Evolutionary conservation across 768 basidiomycete species (phyloP), one percentile per base, ranked within the genome.

Genomic region (Pleurotus giganteus): DNA sequence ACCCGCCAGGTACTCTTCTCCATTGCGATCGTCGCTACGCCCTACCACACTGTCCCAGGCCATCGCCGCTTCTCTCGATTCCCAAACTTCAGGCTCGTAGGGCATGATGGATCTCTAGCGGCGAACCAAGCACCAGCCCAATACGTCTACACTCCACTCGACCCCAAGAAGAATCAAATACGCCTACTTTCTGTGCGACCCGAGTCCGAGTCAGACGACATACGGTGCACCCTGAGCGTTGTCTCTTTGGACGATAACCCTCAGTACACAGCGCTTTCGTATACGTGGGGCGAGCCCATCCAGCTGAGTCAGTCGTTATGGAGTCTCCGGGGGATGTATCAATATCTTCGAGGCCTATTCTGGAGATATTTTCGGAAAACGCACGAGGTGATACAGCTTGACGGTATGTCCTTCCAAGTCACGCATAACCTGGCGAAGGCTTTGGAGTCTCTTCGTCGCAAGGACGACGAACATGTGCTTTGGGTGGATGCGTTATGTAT

Each of bases 401-500:
- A 47, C 6, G 46, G 46, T 3, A 13, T 32, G 13, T 27, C 46
- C 15, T 32, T 19, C 15, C 19, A n/a, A 9, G 1, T 21, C 17
- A 47, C 27, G 26, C 13, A 47, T 17, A 47, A 47, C 13, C 28
- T 47, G 17, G 46, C 28, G n/a, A 47, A 23, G 6, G 46, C 46
- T 7, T 32, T 47, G 27, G 15, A 29, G 7, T 29, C 26, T 23
- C 46, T 47, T 17, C 24, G 46, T 13, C 46, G 23, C 12, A 32
- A 47, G 7, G 46, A 47, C 11, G 29, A 47, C 26, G 46, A 27
- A 9, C 15, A 31, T 12, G 26, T 47, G 26, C 46, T 47, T 4
- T 47, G 46, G 46, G 28, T 47, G 15, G 46, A 47, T 29, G 46
- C 46, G 12, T 27, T 47, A 15, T 47, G 46, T 7, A 47, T 47